These are phyloP conservation scores for Pyrenophora tritici-repentis DNA, from an alignment of 2,329 filamentous ascomycete genomes.

Conservation along the genomic window DNA sequence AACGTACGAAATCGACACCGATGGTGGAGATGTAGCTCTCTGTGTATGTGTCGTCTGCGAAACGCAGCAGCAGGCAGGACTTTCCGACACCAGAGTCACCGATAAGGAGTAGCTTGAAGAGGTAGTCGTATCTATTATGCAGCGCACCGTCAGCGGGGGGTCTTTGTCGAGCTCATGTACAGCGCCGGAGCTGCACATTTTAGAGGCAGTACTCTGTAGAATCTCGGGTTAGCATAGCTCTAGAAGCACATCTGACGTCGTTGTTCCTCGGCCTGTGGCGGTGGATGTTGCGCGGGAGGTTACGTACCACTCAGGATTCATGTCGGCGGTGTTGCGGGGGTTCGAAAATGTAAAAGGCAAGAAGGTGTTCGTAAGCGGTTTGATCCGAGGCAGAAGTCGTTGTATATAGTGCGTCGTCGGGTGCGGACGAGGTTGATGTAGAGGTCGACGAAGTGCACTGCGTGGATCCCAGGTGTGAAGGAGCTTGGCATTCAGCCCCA, in stretches of 20 bases:
- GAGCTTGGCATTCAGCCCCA: conserved; percentile 26
- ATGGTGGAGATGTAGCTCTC: conserved; percentile 99
- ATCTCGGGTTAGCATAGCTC: conserved; percentile 31
- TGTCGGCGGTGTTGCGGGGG: conserved; percentile 56
- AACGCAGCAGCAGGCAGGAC: conserved; percentile 96
- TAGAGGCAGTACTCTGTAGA: conserved; percentile 30
- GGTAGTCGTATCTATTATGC: conserved; percentile 91
- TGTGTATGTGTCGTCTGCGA: conserved; percentile 89
- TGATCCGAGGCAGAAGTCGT: conserved; percentile 19
- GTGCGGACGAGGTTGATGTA: conserved; percentile 30
- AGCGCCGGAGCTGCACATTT: conserved; percentile 7
- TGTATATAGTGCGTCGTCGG: conserved; percentile 32
- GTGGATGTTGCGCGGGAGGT: conserved; percentile 35
- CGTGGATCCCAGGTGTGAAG: conserved; percentile 27
- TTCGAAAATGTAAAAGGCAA: conserved; percentile 14
- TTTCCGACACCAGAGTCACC: conserved; percentile 99
- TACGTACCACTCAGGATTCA: conserved; percentile 93
- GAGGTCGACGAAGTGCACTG: conserved; percentile 21
- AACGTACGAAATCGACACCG: conserved; percentile 81
- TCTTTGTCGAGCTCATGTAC: conserved; percentile 6
- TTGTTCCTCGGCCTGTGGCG: conserved; percentile 31
- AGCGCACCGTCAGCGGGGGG: conserved; percentile 27
- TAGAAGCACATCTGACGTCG: conserved; percentile 11
- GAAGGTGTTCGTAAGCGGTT: conserved; percentile 15
- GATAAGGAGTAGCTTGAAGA: conserved; percentile 99